Evolutionary conservation across 1,284 basidiomycete genomes (phyloP).

Genomic region (Laetiporus sulphureus): DNA sequence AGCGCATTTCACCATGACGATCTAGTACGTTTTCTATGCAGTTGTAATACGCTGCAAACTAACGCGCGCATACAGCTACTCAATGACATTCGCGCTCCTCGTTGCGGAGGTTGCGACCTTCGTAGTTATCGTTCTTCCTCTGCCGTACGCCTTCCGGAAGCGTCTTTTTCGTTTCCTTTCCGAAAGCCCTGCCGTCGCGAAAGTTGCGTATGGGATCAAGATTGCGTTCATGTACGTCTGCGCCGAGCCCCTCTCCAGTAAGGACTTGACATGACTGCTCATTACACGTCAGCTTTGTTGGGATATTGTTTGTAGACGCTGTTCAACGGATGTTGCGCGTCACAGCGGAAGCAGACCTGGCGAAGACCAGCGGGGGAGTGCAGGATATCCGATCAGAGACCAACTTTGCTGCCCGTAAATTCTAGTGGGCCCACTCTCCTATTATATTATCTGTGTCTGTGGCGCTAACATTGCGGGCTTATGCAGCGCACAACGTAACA

Average conservation of each 20-base stretch:
- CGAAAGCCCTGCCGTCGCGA: conserved; percentile 60
- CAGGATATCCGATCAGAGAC: conserved; percentile 77
- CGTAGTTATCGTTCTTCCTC: conserved; percentile 66
- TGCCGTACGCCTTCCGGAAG: conserved; percentile 72
- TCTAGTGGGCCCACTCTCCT: conserved; percentile 62
- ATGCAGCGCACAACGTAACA: conserved; percentile 70
- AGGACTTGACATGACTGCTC: conserved; percentile 1
- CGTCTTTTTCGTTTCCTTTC: conserved; percentile 73
- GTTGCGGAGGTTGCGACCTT: conserved; percentile 76
- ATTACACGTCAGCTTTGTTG: conserved; percentile 63
- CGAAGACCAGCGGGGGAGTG: conserved; percentile 52
- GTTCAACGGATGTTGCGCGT: conserved; percentile 91
- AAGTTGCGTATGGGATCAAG: conserved; percentile 77
- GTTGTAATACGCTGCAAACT: background rate
- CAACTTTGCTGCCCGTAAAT: conserved; percentile 83
- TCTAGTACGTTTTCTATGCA: conserved; percentile 45
- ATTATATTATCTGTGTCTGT: background rate
- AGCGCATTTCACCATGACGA: conserved; percentile 55
- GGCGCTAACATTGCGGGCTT: background rate
- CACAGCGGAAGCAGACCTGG: conserved; percentile 66
- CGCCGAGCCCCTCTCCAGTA: conserved; percentile 1
- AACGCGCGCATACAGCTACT: conserved; percentile 42
- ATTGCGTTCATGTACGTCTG: conserved; percentile 86
- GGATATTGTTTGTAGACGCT: conserved; percentile 82
- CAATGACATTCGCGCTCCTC: conserved; percentile 71